Conservation (phyloP, 352 stramenopile genomes). For the Phytophthora multivora region DNA sequence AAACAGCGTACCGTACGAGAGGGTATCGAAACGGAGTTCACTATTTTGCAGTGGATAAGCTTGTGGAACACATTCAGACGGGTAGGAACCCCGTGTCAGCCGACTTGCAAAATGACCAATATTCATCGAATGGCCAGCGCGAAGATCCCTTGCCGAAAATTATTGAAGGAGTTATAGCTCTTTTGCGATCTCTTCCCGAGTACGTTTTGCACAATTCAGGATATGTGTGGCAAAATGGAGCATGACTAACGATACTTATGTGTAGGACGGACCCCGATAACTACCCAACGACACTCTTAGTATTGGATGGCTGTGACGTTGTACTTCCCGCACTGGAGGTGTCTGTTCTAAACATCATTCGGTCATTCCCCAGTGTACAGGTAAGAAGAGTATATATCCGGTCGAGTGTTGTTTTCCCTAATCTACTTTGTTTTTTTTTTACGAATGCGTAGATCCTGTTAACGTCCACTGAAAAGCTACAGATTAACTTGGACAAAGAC, state of each 20-base stretch:
- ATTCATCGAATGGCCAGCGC: conserved; percentile 8
- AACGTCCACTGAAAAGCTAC: conserved; percentile 38
- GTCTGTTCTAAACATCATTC: conserved; percentile 47
- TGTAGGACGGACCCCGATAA: conserved; percentile 23
- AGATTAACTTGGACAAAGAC: conserved; percentile 18
- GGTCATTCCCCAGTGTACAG: conserved; percentile 47
- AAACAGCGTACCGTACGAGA: conserved; percentile 42
- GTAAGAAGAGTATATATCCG: conserved; percentile 25
- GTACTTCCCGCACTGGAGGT: conserved; percentile 46
- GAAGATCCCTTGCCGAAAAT: conserved; percentile 35
- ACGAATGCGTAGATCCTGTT: conserved; percentile 37
- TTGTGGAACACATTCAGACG: conserved; percentile 38
- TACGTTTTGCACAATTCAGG: conserved; percentile 18
- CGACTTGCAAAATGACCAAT: conserved; percentile 14
- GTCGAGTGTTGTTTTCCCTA: neutral
- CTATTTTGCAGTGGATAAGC: conserved; percentile 55
- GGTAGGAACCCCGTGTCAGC: conserved; percentile 3
- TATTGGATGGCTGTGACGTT: conserved; percentile 71
- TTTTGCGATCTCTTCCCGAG: conserved; percentile 44
- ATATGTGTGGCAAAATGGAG: neutral
- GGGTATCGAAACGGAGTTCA: conserved; percentile 61
- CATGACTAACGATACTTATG: conserved; percentile 9
- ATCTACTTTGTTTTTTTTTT: neutral
- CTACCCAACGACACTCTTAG: conserved; percentile 38
- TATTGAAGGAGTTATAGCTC: conserved; percentile 32